Evolutionary conservation across 2,329 filamentous ascomycete genomes (phyloP), one percentile per base, ranked within the genome.

Genomic region (Fusarium verrucosum): DNA sequence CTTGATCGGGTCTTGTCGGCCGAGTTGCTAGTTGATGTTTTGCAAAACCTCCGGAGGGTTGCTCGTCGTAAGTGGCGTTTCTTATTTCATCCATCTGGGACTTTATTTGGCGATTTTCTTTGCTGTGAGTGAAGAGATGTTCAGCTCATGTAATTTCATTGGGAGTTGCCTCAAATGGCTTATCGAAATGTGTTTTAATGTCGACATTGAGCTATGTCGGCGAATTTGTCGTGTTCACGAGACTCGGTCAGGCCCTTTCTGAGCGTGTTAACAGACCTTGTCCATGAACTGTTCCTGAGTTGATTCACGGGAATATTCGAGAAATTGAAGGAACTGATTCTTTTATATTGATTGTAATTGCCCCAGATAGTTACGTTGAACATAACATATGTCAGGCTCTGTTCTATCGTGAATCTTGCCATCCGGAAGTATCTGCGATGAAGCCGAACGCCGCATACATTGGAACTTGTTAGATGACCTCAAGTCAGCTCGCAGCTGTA

Each of bases 1-100:
- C 49, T 59, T 37, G 46, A 70, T 70, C 42, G 49, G 62, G 55
- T 14, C 52, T 36, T 49, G 53, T 58, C 51, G 65, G 38, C 52
- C 54, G 50, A 59, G 47, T 64, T 58, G 14, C 30, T 53, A 37
- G 28, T 42, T 62, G 50, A 50, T 17, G 52, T 54, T 19, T 32
- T 45, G 58, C 25, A 25, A n/a, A n/a, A n/a, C n/a, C 30, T 46
- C 37, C 16, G 37, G 44, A 33, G 36, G 10, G 13, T 40, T 50
- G 19, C 25, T 58, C 43, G 45, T 26, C 33, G 44, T 62, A 47
- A 38, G 52, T 42, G 62, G 56, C 45, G 37, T 35, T 22, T 25
- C 10, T 20, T 30, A 42, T 47, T 47, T 38, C 30, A 14, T 32
- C 19, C 6, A 14, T 14, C 9, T 23, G 8, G 11, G 11, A 23